These are phyloP conservation scores for Leucaena leucocephala DNA, from an alignment of 306 rosid species.

Conservation along the genomic window DNA sequence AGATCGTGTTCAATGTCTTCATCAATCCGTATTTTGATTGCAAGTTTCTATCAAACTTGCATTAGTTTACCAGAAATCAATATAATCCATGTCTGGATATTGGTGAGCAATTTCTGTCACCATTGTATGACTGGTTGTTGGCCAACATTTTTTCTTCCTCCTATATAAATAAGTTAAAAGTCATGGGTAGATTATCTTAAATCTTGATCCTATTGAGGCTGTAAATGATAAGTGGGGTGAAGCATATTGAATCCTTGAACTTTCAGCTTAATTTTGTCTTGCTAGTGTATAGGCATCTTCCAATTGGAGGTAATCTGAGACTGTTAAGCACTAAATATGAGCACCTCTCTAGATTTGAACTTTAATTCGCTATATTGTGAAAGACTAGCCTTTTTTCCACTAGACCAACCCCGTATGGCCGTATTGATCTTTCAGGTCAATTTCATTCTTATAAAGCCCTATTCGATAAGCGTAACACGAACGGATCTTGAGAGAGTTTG, in stretches of 20 bases:
- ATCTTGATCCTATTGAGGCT: background rate
- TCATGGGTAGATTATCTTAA: background rate
- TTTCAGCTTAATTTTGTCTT: conserved; percentile 4
- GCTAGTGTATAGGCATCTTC: no score
- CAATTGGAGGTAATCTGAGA: no score
- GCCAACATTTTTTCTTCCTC: conserved; percentile 19
- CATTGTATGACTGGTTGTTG: conserved; percentile 4
- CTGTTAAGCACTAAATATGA: no score
- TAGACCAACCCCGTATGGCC: no score
- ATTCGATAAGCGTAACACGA: background rate
- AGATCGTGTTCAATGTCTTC: conserved; percentile 8
- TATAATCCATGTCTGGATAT: background rate
- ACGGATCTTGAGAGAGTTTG: background rate
- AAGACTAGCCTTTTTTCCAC: no score
- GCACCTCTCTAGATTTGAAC: no score
- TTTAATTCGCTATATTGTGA: no score
- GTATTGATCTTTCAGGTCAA: no score
- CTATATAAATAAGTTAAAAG: background rate
- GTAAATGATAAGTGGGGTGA: background rate
- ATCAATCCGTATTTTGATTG: conserved; percentile 8
- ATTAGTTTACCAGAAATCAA: background rate
- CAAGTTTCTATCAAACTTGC: background rate
- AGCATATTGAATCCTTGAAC: conserved; percentile 19
- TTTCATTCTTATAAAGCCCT: background rate
- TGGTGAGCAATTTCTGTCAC: background rate